Evolutionary conservation across 2,329 filamentous ascomycete genomes (phyloP), one percentile per base, ranked within the genome.

Genomic region (Sarocladium oryzae): DNA sequence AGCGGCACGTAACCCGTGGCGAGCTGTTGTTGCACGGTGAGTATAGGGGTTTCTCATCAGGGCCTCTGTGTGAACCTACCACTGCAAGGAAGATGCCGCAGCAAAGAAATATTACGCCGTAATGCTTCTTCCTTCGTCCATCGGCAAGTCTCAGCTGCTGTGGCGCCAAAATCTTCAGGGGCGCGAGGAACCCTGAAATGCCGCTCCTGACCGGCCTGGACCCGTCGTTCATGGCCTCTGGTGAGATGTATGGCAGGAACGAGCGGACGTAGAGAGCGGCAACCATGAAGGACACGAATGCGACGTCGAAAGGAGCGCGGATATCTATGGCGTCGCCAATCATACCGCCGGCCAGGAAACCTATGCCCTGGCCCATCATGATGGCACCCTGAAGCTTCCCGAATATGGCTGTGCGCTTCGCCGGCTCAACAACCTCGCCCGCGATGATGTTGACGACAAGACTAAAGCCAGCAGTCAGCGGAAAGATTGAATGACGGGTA

Each of bases 361-460:
- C 85, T 8, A 82, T 69, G 0, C 82, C 81, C 3, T 79, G 78
- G 0, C 85, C 85, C 2, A 88, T 71, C 76, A 87, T 85, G 52
- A 85, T 78, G 51, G 74, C 77, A 0, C 85, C 85, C 56, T 85
- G 81, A 0, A 89, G 67, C 56, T 77, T 72, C 1, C 85, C 85
- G 53, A 88, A 79, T 0, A 84, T 77, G 0, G 74, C 79, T 0
- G 85, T 89, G 2, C 85, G 71, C 51, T 78, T 70, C 18, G 74
- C 67, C 0, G 82, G 76, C 35, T 77, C 71, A 0, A 85, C 79
- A 2, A 86, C 69, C 60, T 88, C 84, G 2, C 83, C 78, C 1
- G 84, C 81, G 40, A 85, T 81, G 11, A 84, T 82, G 57, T 88
- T 88, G 20, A 87, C 70, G 1, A 84, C 77, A 3, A 88, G 73